Conservation (phyloP, 2,329 filamentous ascomycete species). For the Ilyonectria robusta region DNA sequence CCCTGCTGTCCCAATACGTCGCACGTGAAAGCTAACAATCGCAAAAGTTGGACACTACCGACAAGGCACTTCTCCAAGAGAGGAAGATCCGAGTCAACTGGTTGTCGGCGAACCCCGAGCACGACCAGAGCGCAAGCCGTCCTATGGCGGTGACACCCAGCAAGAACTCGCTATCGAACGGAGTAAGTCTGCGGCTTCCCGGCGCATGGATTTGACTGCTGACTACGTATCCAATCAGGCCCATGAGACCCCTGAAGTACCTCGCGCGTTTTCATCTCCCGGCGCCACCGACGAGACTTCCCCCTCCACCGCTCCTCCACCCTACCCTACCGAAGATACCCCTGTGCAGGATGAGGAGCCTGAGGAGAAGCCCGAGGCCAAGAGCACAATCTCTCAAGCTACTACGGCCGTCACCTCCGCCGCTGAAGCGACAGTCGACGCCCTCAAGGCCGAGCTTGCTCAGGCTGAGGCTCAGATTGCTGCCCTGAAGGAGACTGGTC, state of each 20-base stretch:
- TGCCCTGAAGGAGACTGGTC: slow-evolving; percentile 78
- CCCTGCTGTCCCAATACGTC: neutral
- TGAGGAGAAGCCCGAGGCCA: slow-evolving; percentile 48
- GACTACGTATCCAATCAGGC: slow-evolving; percentile 44
- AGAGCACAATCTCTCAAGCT: slow-evolving; percentile 53
- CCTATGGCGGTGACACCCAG: slow-evolving; percentile 56
- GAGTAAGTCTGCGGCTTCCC: slow-evolving; percentile 52
- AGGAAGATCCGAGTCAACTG: slow-evolving; percentile 96
- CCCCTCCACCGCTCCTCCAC: slow-evolving; percentile 51
- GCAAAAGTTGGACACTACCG: slow-evolving; percentile 83
- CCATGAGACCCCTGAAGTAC: slow-evolving; percentile 61
- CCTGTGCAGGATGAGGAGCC: slow-evolving; percentile 48
- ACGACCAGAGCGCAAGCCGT: slow-evolving; percentile 44
- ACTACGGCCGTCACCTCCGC: slow-evolving; percentile 65
- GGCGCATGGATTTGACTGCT: slow-evolving; percentile 14
- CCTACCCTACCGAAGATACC: slow-evolving; percentile 53
- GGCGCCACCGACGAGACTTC: slow-evolving; percentile 51
- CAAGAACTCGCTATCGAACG: slow-evolving; percentile 57
- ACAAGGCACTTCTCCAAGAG: slow-evolving; percentile 87
- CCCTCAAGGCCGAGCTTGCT: slow-evolving; percentile 80
- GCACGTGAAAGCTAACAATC: slow-evolving; percentile 23
- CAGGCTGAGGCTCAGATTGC: slow-evolving; percentile 83
- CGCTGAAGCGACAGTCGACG: slow-evolving; percentile 63
- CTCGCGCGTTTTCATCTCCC: slow-evolving; percentile 63
- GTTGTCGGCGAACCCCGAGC: slow-evolving; percentile 73